phyloP scores from a whole-genome alignment of 208 protist species.

The Crithidia thermophila region DNA sequence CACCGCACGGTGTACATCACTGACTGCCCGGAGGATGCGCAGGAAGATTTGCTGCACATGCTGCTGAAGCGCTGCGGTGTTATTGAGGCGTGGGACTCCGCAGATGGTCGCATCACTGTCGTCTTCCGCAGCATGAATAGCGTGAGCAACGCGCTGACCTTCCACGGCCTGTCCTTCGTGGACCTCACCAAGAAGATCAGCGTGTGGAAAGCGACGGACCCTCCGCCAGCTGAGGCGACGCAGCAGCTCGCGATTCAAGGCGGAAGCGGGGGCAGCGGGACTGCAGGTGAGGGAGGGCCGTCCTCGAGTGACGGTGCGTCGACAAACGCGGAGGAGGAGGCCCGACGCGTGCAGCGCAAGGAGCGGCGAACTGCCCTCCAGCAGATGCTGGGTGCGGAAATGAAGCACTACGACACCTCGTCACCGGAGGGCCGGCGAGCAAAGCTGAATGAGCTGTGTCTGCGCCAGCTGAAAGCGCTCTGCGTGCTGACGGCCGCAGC shows the following conservation, averaged over 20 bases:
- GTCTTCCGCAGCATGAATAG: constrained; percentile 86
- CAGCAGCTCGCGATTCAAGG: constrained; percentile 68
- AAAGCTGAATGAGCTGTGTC: constrained; percentile 59
- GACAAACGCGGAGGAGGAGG: constrained; percentile 22
- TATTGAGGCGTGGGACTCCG: constrained; percentile 83
- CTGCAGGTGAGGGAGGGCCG: neutral
- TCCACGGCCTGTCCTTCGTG: constrained; percentile 77
- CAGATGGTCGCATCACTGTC: constrained; percentile 54
- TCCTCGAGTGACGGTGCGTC: neutral
- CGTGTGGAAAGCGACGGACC: constrained; percentile 79
- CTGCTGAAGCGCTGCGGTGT: constrained; percentile 71
- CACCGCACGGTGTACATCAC: constrained; percentile 88
- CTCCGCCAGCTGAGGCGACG: constrained; percentile 54
- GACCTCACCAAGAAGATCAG: constrained; percentile 61
- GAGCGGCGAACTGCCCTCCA: constrained; percentile 50
- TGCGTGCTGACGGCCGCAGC: constrained; percentile 51
- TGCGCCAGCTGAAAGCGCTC: constrained; percentile 70
- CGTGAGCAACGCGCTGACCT: constrained; percentile 79
- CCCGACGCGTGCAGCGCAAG: constrained; percentile 23
- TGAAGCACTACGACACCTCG: constrained; percentile 27
- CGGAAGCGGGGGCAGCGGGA: neutral
- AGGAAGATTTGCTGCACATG: constrained; percentile 76
- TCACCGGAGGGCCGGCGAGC: constrained; percentile 25
- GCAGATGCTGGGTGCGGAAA: constrained; percentile 37
- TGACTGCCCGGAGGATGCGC: constrained; percentile 49